These are phyloP conservation scores for Lithocarpus polystachyus DNA, from an alignment of 306 rosid species.

Conservation along the genomic window DNA sequence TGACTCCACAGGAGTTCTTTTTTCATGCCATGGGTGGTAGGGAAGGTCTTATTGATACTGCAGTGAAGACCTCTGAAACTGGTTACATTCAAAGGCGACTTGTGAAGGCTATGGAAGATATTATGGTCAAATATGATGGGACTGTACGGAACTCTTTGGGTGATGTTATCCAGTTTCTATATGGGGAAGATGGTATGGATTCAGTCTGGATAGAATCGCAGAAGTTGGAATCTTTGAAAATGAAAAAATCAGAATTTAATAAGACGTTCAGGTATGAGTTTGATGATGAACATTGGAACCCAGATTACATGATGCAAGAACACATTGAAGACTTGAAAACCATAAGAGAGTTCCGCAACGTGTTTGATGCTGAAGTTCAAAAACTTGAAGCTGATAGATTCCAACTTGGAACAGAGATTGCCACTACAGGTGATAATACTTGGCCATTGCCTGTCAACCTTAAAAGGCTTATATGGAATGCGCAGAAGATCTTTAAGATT, in stretches of 20 bases:
- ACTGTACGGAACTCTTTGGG: conserved; percentile 98
- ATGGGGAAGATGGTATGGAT: conserved; percentile 99
- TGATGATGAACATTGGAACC: conserved; percentile 94
- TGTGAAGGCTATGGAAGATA: conserved; percentile 99
- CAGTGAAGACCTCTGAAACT: conserved; percentile 97
- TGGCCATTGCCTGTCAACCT: conserved; percentile 95
- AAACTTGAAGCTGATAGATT: conserved; percentile 84
- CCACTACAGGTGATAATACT: conserved; percentile 80
- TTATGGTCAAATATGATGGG: conserved; percentile 99
- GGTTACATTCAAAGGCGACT: conserved; percentile 98
- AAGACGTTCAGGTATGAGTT: conserved; percentile 81
- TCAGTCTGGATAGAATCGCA: conserved; percentile 97
- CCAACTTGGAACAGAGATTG: conserved; percentile 89
- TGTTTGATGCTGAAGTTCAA: conserved; percentile 92
- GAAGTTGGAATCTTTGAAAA: conserved; percentile 90
- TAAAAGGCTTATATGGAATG: conserved; percentile 98
- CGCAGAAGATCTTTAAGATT: conserved; percentile 90
- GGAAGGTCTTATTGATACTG: conserved; percentile 99
- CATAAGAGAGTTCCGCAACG: conserved; percentile 89
- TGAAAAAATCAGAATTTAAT: conserved; percentile 84
- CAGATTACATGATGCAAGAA: conserved; percentile 89
- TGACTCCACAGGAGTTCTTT: conserved; percentile 98
- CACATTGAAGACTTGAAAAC: conserved; percentile 96
- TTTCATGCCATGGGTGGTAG: conserved; percentile 99
- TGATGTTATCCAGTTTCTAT: conserved; percentile 95